phyloP scores from a whole-genome alignment of 1,139 yeast genomes.

The Nakaseomyces bracarensis region DNA sequence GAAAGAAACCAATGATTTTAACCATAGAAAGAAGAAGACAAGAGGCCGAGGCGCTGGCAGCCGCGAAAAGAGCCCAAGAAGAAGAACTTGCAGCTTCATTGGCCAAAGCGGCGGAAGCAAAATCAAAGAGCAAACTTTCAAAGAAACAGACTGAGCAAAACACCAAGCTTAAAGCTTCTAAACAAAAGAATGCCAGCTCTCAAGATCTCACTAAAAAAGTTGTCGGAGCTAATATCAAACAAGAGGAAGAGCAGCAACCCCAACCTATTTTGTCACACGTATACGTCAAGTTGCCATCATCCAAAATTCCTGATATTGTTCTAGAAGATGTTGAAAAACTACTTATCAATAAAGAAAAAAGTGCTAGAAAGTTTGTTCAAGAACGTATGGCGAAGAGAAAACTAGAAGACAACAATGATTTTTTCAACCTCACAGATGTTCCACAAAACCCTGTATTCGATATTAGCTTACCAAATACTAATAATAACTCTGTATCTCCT shows the following conservation, averaged over 20 bases:
- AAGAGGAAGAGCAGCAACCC: constrained; percentile 16
- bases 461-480: constrained; percentile 45
- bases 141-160: constrained; percentile 22
- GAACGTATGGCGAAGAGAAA: constrained; percentile 72
- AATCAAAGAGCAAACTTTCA: constrained; percentile 15
- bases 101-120: constrained; percentile 11
- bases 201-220: constrained; percentile 1
- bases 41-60: constrained; percentile 15
- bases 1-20: constrained; percentile 41
- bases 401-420: constrained; percentile 59
- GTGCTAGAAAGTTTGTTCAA: constrained; percentile 71
- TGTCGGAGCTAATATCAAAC: neutral
- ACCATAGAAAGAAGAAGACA: constrained; percentile 27
- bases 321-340: constrained; percentile 74
- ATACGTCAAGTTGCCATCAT: constrained; percentile 77
- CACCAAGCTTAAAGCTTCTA: constrained; percentile 18
- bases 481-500: constrained; percentile 49
- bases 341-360: constrained; percentile 65
- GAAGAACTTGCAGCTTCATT: constrained; percentile 13
- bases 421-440: constrained; percentile 82
- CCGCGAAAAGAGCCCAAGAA: constrained; percentile 13
- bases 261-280: constrained; percentile 46
- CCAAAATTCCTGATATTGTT: constrained; percentile 89
- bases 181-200: constrained; percentile 14
- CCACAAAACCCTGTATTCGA: constrained; percentile 83